Evolutionary conservation across 2,329 filamentous ascomycete genomes (phyloP), one percentile per base, ranked within the genome.

Genomic region (Phaeoacremonium minimum): DNA sequence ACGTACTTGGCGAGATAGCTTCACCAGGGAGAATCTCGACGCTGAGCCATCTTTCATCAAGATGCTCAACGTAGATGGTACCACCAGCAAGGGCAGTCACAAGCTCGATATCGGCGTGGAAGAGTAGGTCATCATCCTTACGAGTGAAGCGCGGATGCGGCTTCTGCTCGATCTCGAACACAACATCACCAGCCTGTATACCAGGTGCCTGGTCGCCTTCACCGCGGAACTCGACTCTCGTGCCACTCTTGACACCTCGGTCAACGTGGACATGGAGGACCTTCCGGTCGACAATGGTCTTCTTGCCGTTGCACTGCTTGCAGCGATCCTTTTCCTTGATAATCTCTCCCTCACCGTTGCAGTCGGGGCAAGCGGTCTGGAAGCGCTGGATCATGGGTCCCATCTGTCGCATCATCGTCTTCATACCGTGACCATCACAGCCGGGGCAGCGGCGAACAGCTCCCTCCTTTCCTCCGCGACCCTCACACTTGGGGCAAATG

Each of bases 401-500:
- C 90, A 98, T 97, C 69, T 98, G 93, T 60, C 94, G 86, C 93
- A 98, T 96, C 91, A 98, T 97, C 28, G 87, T 96, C 85, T 97
- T 97, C 87, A 96, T 95, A 66, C 93, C 93, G 46, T 85, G 80
- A 48, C 93, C 93, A 55, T 95, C 88, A 64, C 93, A 98, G 56
- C 88, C 86, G 28, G 79, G 59, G 67, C 93, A 98, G 55, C 85
- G 87, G 71, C 90, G 91, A 47, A 97, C 91, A n/a, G 93, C 87
- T 46, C 93, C 93, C 48, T 97, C 91, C 73, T 98, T 98, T 49
- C 93, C 93, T 56, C 93, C 93, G 42, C 89, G 81, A 46, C 93
- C 93, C 41, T 93, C 85, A 63, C 93, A 98, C 69, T 90, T 90
- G 48, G 87, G 73, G 74, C 93, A 98, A 66, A 98, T 93, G 61